These are phyloP conservation scores for Acanthamoeba rhysodes DNA, from an alignment of 208 protist species.

Conservation along the genomic window DNA sequence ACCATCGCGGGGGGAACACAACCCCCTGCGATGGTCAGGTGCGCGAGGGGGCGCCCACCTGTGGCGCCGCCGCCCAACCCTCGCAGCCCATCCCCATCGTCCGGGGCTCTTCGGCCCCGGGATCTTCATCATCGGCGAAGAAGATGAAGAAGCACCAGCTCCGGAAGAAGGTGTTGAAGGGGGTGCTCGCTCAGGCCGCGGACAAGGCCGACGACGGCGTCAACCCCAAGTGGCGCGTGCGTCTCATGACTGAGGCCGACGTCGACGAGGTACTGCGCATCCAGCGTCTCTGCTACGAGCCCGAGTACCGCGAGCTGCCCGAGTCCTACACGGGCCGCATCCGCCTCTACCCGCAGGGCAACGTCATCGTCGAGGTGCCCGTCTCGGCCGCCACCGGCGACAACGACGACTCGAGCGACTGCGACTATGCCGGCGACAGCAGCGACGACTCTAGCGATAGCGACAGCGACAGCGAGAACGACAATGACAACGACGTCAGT, in stretches of 20 bases:
- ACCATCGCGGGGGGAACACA: not conserved
- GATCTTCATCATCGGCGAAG: not conserved
- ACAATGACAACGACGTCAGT: too few species aligned
- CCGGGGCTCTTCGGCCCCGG: not conserved
- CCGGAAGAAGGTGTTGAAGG: not conserved
- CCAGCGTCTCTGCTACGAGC: constrained; percentile 46
- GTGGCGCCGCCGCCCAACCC: not conserved
- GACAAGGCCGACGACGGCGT: not conserved
- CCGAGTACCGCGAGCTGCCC: constrained; percentile 27
- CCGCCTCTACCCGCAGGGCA: constrained; percentile 22
- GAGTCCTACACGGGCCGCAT: constrained; percentile 30
- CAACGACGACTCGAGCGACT: not conserved
- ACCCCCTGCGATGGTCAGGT: not conserved
- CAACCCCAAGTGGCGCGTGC: constrained; percentile 35
- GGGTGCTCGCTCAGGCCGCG: not conserved
- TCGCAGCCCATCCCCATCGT: constrained; percentile 47
- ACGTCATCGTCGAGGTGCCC: constrained; percentile 30
- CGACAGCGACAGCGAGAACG: not conserved
- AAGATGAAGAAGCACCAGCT: not conserved
- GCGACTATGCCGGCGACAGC: not conserved
- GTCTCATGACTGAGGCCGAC: constrained; percentile 16
- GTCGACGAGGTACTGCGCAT: constrained; percentile 28
- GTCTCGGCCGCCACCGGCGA: not conserved
- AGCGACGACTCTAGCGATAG: not conserved
- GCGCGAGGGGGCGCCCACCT: not conserved